Conservation (phyloP, 176 grass and related monocot species). For the Lolium rigidum region DNA sequence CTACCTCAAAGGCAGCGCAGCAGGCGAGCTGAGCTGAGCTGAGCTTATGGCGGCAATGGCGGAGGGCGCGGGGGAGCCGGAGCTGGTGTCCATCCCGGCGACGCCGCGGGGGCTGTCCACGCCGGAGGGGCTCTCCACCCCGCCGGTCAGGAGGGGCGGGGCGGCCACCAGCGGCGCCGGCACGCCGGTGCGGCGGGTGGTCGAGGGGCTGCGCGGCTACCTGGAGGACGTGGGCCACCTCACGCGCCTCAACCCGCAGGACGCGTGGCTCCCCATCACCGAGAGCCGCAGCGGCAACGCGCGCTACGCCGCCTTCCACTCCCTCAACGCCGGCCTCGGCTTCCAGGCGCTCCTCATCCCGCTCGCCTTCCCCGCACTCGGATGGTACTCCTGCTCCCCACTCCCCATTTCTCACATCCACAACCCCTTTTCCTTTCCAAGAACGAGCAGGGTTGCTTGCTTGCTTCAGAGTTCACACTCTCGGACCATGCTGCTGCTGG, state of each 20-base stretch:
- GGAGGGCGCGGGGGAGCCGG: conserved; percentile 56
- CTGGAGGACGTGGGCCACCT: conserved; percentile 98
- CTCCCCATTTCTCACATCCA: conserved; percentile 3
- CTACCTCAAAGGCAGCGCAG: neutral
- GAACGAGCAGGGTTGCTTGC: neutral
- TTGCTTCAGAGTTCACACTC: neutral
- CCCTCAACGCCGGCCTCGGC: conserved; percentile 86
- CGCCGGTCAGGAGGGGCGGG: conserved; percentile 32
- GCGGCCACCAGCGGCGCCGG: conserved; percentile 47
- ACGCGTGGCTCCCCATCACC: conserved; percentile 97
- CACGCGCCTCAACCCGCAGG: conserved; percentile 87
- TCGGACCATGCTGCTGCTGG: neutral
- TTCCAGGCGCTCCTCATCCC: conserved; percentile 99
- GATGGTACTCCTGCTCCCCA: conserved; percentile 58
- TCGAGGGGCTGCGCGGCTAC: conserved; percentile 86
- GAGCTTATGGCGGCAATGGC: conserved; percentile 28
- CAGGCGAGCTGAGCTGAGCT: neutral
- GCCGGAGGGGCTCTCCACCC: conserved; percentile 57
- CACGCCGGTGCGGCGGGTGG: conserved; percentile 78
- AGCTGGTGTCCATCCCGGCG: conserved; percentile 90
- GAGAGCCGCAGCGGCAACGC: conserved; percentile 94
- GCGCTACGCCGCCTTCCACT: conserved; percentile 90
- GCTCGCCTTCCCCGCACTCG: conserved; percentile 76
- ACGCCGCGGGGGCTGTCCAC: conserved; percentile 73
- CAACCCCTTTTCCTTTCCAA: neutral